Base-by-base conservation (phyloP, 352 stramenopile genomes). In the Phytopythium kandeliae region DNA sequence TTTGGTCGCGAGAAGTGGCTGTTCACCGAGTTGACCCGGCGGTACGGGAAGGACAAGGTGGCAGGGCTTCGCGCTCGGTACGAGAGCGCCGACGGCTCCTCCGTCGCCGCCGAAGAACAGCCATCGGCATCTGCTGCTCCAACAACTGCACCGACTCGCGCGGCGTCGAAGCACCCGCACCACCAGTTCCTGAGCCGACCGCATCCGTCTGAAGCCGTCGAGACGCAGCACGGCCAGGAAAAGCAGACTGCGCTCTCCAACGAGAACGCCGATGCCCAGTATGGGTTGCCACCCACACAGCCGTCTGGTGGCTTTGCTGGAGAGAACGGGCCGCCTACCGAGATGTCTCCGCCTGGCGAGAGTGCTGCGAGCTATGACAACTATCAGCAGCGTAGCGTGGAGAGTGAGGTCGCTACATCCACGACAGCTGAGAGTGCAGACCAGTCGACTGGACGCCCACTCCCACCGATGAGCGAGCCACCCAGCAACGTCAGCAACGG, bases 1-100 rank as follows among this genome's bases (percentile, higher is more conserved):
- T 65, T 65, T 24, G 74, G 70, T 9, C 71, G 74, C 43, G 78
- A 89, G 41, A 69, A 82, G n/a, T 75, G 67, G 40, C 44, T 92
- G 22, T 92, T 92, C 26, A 47, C 60, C 17, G 80, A 88, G 37
- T 51, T 92, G 7, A 69, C 75, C 19, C 78, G 78, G 36, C 74
- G 71, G 26, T 92, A 92, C 51, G 76, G 76, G 15, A 62, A 58
- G 10, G 51, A 67, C 0, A 83, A 74, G 55, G 74, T 88, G 21
- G 53, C 48, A 34, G 43, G 40, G 7, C 52, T 90, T 9, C 67
- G 78, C 31, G 40, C 40, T 45, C 60, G 46, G 16, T 71, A 59
- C 43, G 54, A 69, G 33, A 60, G 25, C 45, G 53, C 42, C 12
- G 64, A 26, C 4, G 30, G 17, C 1, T 8, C 17, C 12, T 25